Evolutionary conservation across 805 yeast species (phyloP), one percentile per base, ranked within the genome.

Genomic region (Vanderwaltozyma verrucispora): DNA sequence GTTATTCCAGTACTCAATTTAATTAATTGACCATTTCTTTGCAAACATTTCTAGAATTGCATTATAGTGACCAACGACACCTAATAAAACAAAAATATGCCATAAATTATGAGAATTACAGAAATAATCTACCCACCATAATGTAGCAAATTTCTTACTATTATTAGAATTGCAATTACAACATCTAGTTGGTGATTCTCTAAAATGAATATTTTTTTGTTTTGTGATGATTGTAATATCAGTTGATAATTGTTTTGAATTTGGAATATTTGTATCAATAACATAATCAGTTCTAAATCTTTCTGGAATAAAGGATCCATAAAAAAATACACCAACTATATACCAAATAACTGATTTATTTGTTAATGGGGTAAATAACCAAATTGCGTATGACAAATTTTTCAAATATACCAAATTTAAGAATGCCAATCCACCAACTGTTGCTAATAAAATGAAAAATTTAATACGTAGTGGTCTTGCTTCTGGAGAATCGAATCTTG

Each of bases 41-140:
- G 65, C 67, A 45, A 78, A 78, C 82, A 88, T 79, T 40, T 74
- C 77, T 43, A 85, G 64, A 28, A 86, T 65, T 12, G 94, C 89
- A 39, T 68, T 67, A 60, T 88, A 92, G 59, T 89, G 97, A 24
- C 94, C 94, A 30, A 82, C 59, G n/a, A 86, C 77, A 2, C 98
- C 98, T 19, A 82, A 68, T 14, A 92, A 72, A 23, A 92, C 98
- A 54, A 82, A 85, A 11, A 86, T 56, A 62, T 89, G 98, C 98
- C 98, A 89, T 23, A 89, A 66, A 51, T 87, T 88, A 59, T 89
- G 98, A 27, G 95, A 84, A 30, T 76, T 71, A 37, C 78, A 67
- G 20, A 72, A 57, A 56, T 80, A 82, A 49, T 83, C 92, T 13
- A 78, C 78, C 89, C 96, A 87, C 89, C 81, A 89, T 16, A 82